Evolutionary conservation across 73 alveolate genomes (phyloP), one percentile per base, ranked within the genome.

Genomic region (Paramecium sexaurelia): DNA sequence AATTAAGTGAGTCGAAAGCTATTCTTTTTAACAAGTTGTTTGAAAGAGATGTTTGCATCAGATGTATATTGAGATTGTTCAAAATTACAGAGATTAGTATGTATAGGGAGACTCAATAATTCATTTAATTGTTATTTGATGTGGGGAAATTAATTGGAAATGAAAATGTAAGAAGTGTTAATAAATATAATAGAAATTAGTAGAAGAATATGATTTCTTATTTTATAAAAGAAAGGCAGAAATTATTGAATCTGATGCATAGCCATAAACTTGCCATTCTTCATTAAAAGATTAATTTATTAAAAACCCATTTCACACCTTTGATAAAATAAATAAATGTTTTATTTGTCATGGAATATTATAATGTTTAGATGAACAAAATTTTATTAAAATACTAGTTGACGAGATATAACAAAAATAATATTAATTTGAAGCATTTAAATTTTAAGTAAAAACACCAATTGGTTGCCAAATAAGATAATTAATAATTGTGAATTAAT

Each of bases 41-140:
- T 37, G 83, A 88, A 19, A 37, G 55, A n/a, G 85, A 61, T 88
- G 73, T 75, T 69, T 88, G 94, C 19, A 82, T 88, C 17, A 88
- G 94, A 47, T 88, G 94, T 35, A 88, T 88, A 88, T 88, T 88
- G 27, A 66, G 94, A 88, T 32, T 82, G 6, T 69, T 88, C 29
- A 69, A 69, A 68, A 69, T 88, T 40, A 88, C 78, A 13, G 85
- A 88, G 32, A 45, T 43, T 5, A 61, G 36, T 26, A 19, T 27
- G 13, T 88, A 68, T 55, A 39, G 87, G 24, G 87, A 88, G 22
- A 69, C 67, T 3, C 13, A 37, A 10, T 26, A 27, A 24, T 88
- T 29, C 73, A 39, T 24, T 10, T 29, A 66, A 66, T 88, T 88
- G 26, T 36, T 88, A 32, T 20, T 68, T 32, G 87, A 88, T 22